phyloP scores from a whole-genome alignment of 306 rosid species.

The Prunus mira region DNA sequence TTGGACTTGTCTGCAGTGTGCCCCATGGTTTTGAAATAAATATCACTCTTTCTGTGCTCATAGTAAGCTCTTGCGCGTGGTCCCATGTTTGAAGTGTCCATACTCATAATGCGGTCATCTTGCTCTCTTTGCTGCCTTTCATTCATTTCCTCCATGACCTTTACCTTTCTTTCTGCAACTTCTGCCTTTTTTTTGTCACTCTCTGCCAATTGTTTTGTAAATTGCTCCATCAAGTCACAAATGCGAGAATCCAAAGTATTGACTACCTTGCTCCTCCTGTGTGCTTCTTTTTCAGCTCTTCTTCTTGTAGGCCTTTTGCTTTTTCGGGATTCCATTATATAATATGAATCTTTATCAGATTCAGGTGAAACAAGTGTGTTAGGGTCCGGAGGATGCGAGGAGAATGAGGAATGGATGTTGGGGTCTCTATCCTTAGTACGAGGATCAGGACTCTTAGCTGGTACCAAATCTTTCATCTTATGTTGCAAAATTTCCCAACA shows the following conservation, averaged over 20 bases:
- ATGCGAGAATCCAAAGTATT: neutral
- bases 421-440: neutral
- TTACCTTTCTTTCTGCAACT: neutral
- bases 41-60: neutral
- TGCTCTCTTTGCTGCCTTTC: constrained; percentile 8
- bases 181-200: neutral
- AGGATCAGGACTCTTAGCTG: neutral
- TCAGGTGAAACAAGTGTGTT: neutral
- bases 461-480: neutral
- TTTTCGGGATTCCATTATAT: neutral
- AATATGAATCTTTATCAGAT: neutral
- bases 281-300: neutral
- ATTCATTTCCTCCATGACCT: neutral
- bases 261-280: neutral
- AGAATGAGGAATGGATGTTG: neutral
- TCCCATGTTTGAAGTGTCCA: neutral
- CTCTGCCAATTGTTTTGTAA: neutral
- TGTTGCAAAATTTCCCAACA: constrained; percentile 3
- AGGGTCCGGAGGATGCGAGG: neutral
- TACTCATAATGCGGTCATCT: neutral
- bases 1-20: neutral
- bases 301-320: neutral
- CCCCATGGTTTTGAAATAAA: neutral
- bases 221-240: neutral
- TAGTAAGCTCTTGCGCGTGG: neutral